phyloP scores from a whole-genome alignment of 352 stramenopile genomes.

The Pythium plurisporium region DNA sequence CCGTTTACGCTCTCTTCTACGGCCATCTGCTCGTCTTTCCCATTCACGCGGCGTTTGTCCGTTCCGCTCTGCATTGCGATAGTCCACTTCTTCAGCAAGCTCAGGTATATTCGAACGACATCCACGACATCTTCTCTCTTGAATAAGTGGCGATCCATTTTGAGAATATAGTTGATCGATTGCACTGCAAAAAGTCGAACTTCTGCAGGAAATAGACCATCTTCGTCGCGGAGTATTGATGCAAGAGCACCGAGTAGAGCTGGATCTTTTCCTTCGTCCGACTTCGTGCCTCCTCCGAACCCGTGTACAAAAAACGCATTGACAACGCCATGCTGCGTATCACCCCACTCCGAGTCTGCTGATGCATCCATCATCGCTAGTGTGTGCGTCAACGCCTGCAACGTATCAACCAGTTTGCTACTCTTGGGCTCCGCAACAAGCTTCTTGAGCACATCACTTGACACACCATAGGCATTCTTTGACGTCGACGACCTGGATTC shows the following conservation, averaged over 20 bases:
- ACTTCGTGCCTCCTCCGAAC: slow-evolving; percentile 28
- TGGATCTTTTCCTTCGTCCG: slow-evolving; percentile 49
- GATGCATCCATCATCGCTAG: slow-evolving; percentile 85
- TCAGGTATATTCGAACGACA: slow-evolving; percentile 54
- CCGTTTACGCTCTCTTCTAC: slow-evolving; percentile 80
- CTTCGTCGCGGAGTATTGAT: slow-evolving; percentile 43
- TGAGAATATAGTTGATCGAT: slow-evolving; percentile 84
- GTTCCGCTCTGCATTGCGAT: not conserved
- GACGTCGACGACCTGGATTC: not conserved
- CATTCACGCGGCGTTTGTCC: not conserved
- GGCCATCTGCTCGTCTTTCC: slow-evolving; percentile 51
- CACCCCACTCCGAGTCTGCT: slow-evolving; percentile 63
- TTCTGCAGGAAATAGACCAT: slow-evolving; percentile 34
- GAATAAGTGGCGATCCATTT: slow-evolving; percentile 71
- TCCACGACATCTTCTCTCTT: slow-evolving; percentile 38
- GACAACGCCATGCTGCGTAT: slow-evolving; percentile 29
- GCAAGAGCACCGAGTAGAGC: slow-evolving; percentile 48
- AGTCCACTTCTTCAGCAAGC: slow-evolving; percentile 38
- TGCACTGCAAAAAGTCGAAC: slow-evolving; percentile 63
- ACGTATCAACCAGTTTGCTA: slow-evolving; percentile 52
- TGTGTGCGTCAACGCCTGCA: slow-evolving; percentile 80
- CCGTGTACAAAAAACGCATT: slow-evolving; percentile 52
- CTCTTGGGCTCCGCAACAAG: slow-evolving; percentile 40
- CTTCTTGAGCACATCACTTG: slow-evolving; percentile 55
- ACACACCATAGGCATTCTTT: slow-evolving; percentile 62